Conservation (phyloP, 768 basidiomycete genomes). For the Termitomyces heimii region DNA sequence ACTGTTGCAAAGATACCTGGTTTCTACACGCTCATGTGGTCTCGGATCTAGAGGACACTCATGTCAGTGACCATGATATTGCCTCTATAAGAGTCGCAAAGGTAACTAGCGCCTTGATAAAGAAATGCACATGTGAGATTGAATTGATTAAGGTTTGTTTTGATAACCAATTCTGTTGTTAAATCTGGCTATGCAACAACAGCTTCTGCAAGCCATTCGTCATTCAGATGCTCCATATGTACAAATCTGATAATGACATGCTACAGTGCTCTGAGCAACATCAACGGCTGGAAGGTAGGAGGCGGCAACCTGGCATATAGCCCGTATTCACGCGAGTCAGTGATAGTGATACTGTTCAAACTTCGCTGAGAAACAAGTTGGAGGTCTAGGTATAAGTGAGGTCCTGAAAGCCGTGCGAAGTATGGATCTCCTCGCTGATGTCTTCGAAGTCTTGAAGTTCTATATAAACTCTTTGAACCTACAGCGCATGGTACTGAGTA, state of each 20-base stretch:
- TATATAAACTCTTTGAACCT: background rate
- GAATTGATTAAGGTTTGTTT: too few relatives aligned
- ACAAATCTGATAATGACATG: background rate
- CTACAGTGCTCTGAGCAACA: background rate
- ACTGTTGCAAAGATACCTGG: too few relatives aligned
- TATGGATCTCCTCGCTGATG: background rate
- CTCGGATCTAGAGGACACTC: too few relatives aligned
- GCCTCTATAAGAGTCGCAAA: too few relatives aligned
- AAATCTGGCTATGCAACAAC: background rate
- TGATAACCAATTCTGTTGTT: too few relatives aligned
- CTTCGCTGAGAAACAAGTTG: background rate
- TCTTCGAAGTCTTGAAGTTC: background rate
- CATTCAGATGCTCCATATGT: background rate
- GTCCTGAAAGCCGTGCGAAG: background rate
- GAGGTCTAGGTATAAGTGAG: background rate
- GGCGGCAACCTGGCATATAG: background rate
- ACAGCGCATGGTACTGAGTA: background rate
- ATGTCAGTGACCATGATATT: too few relatives aligned
- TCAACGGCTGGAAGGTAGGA: background rate
- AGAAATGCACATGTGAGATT: too few relatives aligned
- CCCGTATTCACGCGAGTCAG: background rate
- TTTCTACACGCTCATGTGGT: too few relatives aligned
- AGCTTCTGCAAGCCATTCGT: conserved; percentile 2
- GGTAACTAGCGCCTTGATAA: too few relatives aligned
- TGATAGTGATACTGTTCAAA: background rate